Evolutionary conservation across 495 filamentous ascomycete genomes (phyloP).

Genomic region (Sphaerosporella brunnea): DNA sequence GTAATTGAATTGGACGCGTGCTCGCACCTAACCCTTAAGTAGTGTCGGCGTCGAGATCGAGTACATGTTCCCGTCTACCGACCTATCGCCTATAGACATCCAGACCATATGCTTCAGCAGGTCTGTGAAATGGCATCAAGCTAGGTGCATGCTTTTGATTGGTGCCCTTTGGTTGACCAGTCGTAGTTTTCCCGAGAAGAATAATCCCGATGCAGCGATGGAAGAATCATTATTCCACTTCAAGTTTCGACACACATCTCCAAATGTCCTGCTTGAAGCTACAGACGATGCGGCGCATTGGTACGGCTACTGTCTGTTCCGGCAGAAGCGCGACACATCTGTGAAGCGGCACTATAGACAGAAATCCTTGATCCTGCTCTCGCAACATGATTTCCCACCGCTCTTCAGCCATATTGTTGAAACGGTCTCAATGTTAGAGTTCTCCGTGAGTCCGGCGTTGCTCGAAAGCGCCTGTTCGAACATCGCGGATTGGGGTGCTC

Average conservation of each 20-base stretch:
- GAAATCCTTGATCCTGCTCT: constrained; percentile 25
- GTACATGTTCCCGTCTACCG: constrained; percentile 26
- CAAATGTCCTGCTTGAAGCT: constrained; percentile 13
- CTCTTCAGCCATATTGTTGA: constrained; percentile 23
- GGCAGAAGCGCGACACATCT: constrained; percentile 21
- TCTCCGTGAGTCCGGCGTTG: constrained; percentile 23
- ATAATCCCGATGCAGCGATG: constrained; percentile 20
- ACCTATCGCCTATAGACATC: constrained; percentile 22
- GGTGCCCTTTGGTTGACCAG: too few species aligned
- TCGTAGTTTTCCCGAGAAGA: constrained; percentile 23
- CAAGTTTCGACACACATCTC: constrained; percentile 25
- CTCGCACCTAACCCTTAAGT: not conserved
- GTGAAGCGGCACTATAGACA: constrained; percentile 25
- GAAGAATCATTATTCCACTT: constrained; percentile 25
- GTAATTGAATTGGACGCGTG: not conserved
- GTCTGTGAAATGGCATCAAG: too few species aligned
- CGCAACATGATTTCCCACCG: constrained; percentile 23
- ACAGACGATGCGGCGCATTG: constrained; percentile 23
- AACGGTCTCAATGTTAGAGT: constrained; percentile 22
- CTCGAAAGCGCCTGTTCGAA: constrained; percentile 26
- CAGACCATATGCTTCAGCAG: constrained; percentile 27
- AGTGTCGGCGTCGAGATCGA: constrained; percentile 23
- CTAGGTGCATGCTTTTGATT: too few species aligned
- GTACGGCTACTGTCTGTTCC: constrained; percentile 26
- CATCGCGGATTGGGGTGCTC: constrained; percentile 22